Evolutionary conservation across 2,329 filamentous ascomycete genomes (phyloP).

Genomic region (Fusarium oligoseptatum): DNA sequence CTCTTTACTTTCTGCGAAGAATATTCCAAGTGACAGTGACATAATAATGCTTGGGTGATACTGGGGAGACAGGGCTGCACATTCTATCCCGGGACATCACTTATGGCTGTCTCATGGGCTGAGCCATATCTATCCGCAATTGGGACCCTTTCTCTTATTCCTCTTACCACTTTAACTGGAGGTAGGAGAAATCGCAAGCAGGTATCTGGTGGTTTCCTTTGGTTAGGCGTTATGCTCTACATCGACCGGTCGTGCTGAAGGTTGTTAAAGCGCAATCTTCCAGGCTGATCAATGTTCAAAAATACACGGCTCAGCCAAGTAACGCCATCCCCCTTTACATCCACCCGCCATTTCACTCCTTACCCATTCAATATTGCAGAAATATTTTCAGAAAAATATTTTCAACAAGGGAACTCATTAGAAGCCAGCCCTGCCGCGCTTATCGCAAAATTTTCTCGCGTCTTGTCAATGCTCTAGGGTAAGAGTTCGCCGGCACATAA

Average conservation of each 20-base stretch:
- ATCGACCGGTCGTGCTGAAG: no score
- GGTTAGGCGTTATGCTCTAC: no score
- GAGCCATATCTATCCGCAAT: not conserved
- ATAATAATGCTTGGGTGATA: not conserved
- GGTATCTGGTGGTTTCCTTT: no score
- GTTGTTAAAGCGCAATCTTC: no score
- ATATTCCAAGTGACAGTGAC: not conserved
- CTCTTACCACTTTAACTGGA: not conserved
- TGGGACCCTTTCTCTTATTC: not conserved
- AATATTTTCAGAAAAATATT: not conserved
- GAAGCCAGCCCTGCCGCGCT: not conserved
- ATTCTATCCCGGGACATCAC: not conserved
- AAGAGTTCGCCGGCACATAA: not conserved
- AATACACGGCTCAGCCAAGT: not conserved
- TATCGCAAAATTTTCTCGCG: not conserved
- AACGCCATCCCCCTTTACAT: not conserved
- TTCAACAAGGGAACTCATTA: not conserved
- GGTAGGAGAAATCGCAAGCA: no score
- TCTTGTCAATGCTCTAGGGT: not conserved
- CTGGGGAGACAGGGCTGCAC: not conserved
- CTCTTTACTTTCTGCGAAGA: not conserved
- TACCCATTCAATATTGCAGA: not conserved
- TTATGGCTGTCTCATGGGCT: not conserved
- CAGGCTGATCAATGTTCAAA: no score
- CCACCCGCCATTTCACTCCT: accelerated